These are phyloP conservation scores for Neurospora africana DNA, from an alignment of 495 filamentous ascomycete species.

Conservation along the genomic window DNA sequence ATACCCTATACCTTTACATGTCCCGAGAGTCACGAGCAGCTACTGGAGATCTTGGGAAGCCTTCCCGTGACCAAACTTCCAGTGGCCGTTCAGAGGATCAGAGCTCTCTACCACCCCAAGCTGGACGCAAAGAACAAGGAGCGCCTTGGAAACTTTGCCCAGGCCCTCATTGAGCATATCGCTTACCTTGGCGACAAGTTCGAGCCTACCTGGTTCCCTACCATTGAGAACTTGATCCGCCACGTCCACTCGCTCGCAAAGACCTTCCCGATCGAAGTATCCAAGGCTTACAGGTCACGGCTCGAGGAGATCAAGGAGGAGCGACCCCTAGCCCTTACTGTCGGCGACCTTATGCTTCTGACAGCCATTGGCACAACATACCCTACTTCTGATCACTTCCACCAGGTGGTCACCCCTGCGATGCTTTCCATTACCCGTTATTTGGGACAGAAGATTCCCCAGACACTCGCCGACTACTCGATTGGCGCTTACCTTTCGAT, in stretches of 20 bases:
- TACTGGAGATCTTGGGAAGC: slow-evolving; percentile 53
- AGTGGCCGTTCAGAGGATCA: slow-evolving; percentile 75
- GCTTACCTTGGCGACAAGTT: slow-evolving; percentile 47
- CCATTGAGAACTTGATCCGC: slow-evolving; percentile 31
- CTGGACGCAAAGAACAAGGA: slow-evolving; percentile 72
- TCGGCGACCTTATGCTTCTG: slow-evolving; percentile 70
- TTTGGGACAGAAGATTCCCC: slow-evolving; percentile 65
- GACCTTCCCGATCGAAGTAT: slow-evolving; percentile 64
- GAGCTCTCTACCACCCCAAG: slow-evolving; percentile 82
- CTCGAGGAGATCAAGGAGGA: slow-evolving; percentile 53
- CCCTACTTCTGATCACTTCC: slow-evolving; percentile 93
- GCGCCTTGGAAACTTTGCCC: slow-evolving; percentile 64
- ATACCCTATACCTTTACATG: slow-evolving; percentile 78
- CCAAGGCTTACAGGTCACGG: slow-evolving; percentile 62
- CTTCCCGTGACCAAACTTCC: slow-evolving; percentile 55
- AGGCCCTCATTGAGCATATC: slow-evolving; percentile 68
- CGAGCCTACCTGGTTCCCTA: slow-evolving; percentile 26
- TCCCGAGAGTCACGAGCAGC: slow-evolving; percentile 61
- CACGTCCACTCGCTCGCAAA: slow-evolving; percentile 62
- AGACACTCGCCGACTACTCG: slow-evolving; percentile 50
- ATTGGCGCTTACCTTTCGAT: slow-evolving; percentile 70
- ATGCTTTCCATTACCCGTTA: slow-evolving; percentile 71
- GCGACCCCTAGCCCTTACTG: slow-evolving; percentile 48
- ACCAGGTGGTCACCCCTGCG: slow-evolving; percentile 82
- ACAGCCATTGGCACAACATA: slow-evolving; percentile 78